Conservation (phyloP, 2,329 filamentous ascomycete species). For the Hypoxylon sp. region DNA sequence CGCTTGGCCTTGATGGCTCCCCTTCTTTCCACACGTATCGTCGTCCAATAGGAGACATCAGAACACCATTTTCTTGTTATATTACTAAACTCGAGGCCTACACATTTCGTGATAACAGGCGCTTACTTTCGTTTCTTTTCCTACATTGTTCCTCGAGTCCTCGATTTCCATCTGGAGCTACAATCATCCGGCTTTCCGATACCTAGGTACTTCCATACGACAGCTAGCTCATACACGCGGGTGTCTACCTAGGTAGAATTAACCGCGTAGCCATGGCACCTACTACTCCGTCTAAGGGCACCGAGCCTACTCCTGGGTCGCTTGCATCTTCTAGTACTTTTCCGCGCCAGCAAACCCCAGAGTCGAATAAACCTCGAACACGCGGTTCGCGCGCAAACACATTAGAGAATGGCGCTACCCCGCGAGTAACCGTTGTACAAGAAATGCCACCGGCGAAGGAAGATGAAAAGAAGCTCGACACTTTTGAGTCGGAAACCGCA, state of each 20-base stretch:
- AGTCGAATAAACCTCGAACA: conserved; percentile 50
- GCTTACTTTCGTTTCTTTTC: conserved; percentile 26
- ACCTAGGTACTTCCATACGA: too few species aligned
- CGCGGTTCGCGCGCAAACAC: conserved; percentile 61
- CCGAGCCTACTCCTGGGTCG: conserved; percentile 45
- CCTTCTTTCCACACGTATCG: conserved; percentile 24
- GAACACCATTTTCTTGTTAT: conserved; percentile 23
- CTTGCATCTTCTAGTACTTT: conserved; percentile 48
- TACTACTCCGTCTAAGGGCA: conserved; percentile 41
- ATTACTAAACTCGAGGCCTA: conserved; percentile 22
- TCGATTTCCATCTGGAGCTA: conserved; percentile 2
- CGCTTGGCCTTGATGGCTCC: conserved; percentile 26
- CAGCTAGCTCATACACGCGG: conserved; percentile 25
- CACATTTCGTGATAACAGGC: conserved; percentile 32
- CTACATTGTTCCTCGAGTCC: not conserved
- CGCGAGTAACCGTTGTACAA: conserved; percentile 46
- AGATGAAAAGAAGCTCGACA: conserved; percentile 54
- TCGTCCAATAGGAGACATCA: conserved; percentile 31
- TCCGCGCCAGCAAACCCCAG: conserved; percentile 41
- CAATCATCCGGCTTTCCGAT: not conserved
- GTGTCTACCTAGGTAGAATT: conserved; percentile 27
- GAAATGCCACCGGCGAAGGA: conserved; percentile 35
- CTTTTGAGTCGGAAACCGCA: conserved; percentile 62
- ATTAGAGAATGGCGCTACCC: conserved; percentile 55
- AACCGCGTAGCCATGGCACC: conserved; percentile 44